Conservation (phyloP, 2,329 filamentous ascomycete species). For the Chrysoporthe deuterocubensis region DNA sequence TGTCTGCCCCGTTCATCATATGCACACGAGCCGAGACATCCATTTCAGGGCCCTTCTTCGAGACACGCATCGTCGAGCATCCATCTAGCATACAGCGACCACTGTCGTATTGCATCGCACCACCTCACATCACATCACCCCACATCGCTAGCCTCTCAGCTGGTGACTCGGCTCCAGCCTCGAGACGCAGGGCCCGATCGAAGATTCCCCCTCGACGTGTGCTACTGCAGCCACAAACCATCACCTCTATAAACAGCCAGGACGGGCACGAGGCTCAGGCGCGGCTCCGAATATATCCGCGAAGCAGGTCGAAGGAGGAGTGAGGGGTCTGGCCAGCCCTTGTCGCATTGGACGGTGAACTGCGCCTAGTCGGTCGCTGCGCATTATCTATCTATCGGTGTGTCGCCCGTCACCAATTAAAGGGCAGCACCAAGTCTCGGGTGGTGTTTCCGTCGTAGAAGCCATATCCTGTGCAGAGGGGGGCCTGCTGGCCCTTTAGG, state of each 20-base stretch:
- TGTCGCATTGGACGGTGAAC: conserved; percentile 20
- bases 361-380: conserved; percentile 12
- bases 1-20: background rate
- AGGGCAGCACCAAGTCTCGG: conserved; percentile 21
- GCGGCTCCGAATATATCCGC: conserved; percentile 6
- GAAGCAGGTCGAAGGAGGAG: conserved; percentile 3
- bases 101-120: background rate
- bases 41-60: no score
- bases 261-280: conserved; percentile 12
- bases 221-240: conserved; percentile 21
- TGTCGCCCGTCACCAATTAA: conserved; percentile 20
- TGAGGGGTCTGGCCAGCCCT: conserved; percentile 18
- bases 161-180: background rate
- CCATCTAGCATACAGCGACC: background rate
- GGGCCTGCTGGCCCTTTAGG: conserved; percentile 7
- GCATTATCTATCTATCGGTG: conserved; percentile 13
- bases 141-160: background rate
- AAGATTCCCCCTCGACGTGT: conserved; percentile 5
- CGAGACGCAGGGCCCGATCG: conserved; percentile 7
- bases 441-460: conserved; percentile 20
- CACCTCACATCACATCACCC: background rate
- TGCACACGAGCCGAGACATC: conserved; percentile 1
- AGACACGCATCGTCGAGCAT: background rate
- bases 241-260: conserved; percentile 5
- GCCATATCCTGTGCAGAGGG: conserved; percentile 17